Percentiles rank a stretch among this genome's conserved stretches.
Conservation (phyloP, 352 stramenopile genomes). For the Globisporangium rhizosaccharum region DNA sequence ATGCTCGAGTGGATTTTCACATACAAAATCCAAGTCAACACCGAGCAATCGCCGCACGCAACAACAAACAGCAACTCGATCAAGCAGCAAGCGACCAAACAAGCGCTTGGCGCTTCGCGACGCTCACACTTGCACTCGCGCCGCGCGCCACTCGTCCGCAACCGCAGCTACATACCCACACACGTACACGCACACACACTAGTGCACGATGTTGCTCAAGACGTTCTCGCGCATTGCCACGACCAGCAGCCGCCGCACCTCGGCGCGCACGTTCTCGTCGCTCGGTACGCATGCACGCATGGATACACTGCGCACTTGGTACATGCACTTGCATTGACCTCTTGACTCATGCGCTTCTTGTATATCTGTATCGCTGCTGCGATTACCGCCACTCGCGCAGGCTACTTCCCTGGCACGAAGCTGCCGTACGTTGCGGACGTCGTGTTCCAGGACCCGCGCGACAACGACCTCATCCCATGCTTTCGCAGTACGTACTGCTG, state of each 20-base stretch:
- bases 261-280: slow-evolving; percentile 23
- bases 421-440: slow-evolving; percentile 89
- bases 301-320: not conserved
- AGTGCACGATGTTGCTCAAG: slow-evolving; percentile 11
- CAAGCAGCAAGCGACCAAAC: no score
- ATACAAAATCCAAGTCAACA: not conserved
- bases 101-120: not conserved
- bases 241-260: slow-evolving; percentile 2
- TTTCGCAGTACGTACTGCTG: slow-evolving; percentile 81
- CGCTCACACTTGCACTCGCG: not conserved
- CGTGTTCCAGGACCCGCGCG: slow-evolving; percentile 83
- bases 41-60: not conserved
- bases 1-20: not conserved
- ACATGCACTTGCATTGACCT: not conserved
- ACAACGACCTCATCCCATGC: slow-evolving; percentile 81
- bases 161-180: not conserved
- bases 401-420: slow-evolving; percentile 68
- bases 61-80: not conserved
- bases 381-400: slow-evolving; percentile 11
- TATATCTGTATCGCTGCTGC: not conserved
- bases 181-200: not conserved
- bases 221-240: slow-evolving; percentile 9
- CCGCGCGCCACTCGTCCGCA: not conserved
- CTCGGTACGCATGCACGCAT: slow-evolving; percentile 16
- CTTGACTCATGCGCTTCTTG: not conserved